phyloP scores from a whole-genome alignment of 2,329 filamentous ascomycete species.

The Cladosporium sphaerospermum region DNA sequence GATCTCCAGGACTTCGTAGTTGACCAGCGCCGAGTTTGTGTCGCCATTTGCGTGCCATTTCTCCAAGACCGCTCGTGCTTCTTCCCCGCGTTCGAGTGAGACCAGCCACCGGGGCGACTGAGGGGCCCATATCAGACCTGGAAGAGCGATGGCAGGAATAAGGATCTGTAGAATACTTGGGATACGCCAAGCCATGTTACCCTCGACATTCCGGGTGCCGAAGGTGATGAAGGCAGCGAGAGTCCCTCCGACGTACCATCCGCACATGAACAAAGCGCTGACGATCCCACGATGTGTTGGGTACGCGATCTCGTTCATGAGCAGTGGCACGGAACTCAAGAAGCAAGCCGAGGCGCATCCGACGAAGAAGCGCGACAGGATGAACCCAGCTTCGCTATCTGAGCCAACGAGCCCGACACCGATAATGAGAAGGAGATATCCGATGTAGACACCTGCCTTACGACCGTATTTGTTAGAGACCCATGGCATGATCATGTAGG shows the following conservation, averaged over 20 bases:
- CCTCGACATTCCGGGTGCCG: slow-evolving; percentile 40
- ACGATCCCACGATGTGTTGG: slow-evolving; percentile 34
- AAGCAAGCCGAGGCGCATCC: slow-evolving; percentile 32
- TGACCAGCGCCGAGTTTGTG: slow-evolving; percentile 44
- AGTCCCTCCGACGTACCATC: slow-evolving; percentile 26
- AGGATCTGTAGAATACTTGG: slow-evolving; percentile 42
- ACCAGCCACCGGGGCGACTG: slow-evolving; percentile 53
- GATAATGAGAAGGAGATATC: slow-evolving; percentile 29
- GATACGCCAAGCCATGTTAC: slow-evolving; percentile 42
- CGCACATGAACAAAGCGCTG: slow-evolving; percentile 32
- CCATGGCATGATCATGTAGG: slow-evolving; percentile 26
- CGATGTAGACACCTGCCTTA: slow-evolving; percentile 28
- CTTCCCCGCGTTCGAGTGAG: slow-evolving; percentile 33
- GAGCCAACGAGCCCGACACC: slow-evolving; percentile 21
- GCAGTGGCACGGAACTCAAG: slow-evolving; percentile 29
- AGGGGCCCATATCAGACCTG: slow-evolving; percentile 41
- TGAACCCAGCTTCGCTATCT: slow-evolving; percentile 28
- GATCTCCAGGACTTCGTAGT: slow-evolving; percentile 56
- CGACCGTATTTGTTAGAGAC: slow-evolving; percentile 33
- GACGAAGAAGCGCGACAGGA: slow-evolving; percentile 33
- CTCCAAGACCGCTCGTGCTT: slow-evolving; percentile 53
- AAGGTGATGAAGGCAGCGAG: slow-evolving; percentile 25
- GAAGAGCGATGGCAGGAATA: slow-evolving; percentile 50
- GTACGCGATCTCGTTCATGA: slow-evolving; percentile 43
- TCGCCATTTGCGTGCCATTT: slow-evolving; percentile 34